Percentiles rank a stretch among this genome's conserved stretches.
These are phyloP conservation scores for Clarireedia paspali DNA, from an alignment of 2,329 filamentous ascomycete genomes.

Conservation along the genomic window DNA sequence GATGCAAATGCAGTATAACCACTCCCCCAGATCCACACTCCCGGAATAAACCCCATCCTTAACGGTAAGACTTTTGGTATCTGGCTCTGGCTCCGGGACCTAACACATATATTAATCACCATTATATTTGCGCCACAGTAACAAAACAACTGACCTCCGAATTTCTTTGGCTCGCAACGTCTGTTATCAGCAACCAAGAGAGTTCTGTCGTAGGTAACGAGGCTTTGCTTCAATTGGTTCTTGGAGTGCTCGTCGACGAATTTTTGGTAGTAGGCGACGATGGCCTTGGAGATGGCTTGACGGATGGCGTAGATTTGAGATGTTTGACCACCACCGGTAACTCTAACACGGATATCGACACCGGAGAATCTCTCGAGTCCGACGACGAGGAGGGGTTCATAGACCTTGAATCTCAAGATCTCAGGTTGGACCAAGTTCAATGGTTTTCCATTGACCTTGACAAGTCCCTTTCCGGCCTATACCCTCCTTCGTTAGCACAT, in stretches of 20 bases:
- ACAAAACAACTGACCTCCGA: constrained; percentile 36
- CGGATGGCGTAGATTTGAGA: constrained; percentile 98
- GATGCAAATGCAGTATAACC: constrained; percentile 31
- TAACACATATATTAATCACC: constrained; percentile 40
- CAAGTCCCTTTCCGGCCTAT: constrained; percentile 74
- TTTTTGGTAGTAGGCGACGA: constrained; percentile 99
- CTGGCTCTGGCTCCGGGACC: constrained; percentile 90
- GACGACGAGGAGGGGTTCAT: constrained; percentile 96
- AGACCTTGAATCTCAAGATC: constrained; percentile 98
- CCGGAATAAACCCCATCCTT: constrained; percentile 37
- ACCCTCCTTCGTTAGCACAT: constrained; percentile 16
- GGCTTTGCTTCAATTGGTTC: constrained; percentile 97
- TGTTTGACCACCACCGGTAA: constrained; percentile 94
- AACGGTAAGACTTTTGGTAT: constrained; percentile 99
- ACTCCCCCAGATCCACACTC: constrained; percentile 25
- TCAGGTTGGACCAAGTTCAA: constrained; percentile 91
- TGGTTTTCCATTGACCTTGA: constrained; percentile 98
- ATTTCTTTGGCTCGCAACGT: constrained; percentile 98
- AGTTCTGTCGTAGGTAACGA: constrained; percentile 93
- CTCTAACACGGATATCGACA: constrained; percentile 96
- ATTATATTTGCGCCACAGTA: background rate
- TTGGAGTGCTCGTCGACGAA: constrained; percentile 99
- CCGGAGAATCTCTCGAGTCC: constrained; percentile 95
- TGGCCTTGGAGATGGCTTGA: constrained; percentile 96
- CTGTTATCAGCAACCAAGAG: constrained; percentile 98